These are phyloP conservation scores for Pholiota molesta DNA, from an alignment of 768 basidiomycete genomes.

Conservation along the genomic window DNA sequence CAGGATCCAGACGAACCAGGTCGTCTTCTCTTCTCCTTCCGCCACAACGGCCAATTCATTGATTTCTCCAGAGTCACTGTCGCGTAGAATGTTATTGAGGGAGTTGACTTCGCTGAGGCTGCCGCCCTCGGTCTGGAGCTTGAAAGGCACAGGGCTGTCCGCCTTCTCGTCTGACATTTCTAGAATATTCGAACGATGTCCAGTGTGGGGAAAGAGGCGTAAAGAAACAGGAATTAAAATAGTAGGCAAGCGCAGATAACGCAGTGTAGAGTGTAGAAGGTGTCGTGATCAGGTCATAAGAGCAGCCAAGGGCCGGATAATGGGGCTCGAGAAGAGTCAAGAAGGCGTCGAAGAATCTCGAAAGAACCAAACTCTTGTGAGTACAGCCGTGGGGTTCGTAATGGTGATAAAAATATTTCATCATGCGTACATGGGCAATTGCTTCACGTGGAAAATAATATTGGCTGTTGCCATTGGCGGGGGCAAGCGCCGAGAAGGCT, in stretches of 20 bases:
- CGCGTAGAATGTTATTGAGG: constrained; percentile 23
- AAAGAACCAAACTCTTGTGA: neutral
- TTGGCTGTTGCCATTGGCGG: neutral
- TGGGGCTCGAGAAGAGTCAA: constrained; percentile 17
- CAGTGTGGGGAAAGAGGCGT: constrained; percentile 3
- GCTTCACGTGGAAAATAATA: constrained; percentile 8
- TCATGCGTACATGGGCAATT: neutral
- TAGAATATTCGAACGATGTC: neutral
- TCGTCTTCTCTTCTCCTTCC: constrained; percentile 68
- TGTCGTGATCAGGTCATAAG: constrained; percentile 22
- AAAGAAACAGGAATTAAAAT: neutral
- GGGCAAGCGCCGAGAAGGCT: neutral
- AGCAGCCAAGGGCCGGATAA: neutral
- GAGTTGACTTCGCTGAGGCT: constrained; percentile 20
- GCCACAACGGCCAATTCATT: constrained; percentile 61
- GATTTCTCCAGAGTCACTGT: constrained; percentile 51
- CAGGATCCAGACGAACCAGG: constrained; percentile 79
- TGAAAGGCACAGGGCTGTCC: constrained; percentile 2
- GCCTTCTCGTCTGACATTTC: constrained; percentile 16
- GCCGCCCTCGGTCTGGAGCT: constrained; percentile 12
- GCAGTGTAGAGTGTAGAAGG: neutral
- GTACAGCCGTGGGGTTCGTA: neutral
- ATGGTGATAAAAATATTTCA: constrained; percentile 2
- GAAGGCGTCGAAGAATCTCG: constrained; percentile 13
- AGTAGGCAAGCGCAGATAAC: neutral